Evolutionary conservation across 2,329 filamentous ascomycete species (phyloP), one percentile per base, ranked within the genome.

Genomic region (Penicillium sp.): DNA sequence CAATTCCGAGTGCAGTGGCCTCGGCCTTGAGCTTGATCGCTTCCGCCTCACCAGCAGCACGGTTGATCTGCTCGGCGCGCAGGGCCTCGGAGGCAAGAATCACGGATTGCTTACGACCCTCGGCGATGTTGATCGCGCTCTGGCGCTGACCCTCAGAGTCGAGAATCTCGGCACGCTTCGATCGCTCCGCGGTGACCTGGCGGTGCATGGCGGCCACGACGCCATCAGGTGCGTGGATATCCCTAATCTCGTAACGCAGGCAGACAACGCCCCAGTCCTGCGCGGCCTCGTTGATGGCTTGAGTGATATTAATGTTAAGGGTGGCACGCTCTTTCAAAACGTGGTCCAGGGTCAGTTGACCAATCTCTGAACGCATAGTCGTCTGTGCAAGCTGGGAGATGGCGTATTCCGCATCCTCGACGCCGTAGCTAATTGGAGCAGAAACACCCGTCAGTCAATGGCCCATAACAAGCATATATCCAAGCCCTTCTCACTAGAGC

Each of bases 171-270:
- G 95, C 95, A 67, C 95, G 90, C 86, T 99, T 99, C 73, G 91
- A 96, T 45, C 95, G 91, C 82, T 99, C 95, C 19, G 95, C 95
- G 0, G 95, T 98, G 55, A 99, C 95, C 78, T 98, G 94, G 67
- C 95, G 88, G 82, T 99, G 95, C 95, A 99, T 99, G 72, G 95
- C 95, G 72, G 93, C 92, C 63, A 98, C 94, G 13, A 99, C 95
- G 54, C 91, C 90, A 35, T 89, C 91, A 1, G 95, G 95, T 0
- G 95, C 95, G 80, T 99, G 95, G 73, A 99, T 99, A 79, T 99
- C 95, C 69, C 95, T 87, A 76, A 99, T 99, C 80, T 99, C 95
- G 83, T 99, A 99, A 61, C 95, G 90, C 64, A 99, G 85, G 76
- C 95, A 99, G 37, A 92, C 92, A 22, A 99, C 92, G 62, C 95